Evolutionary conservation across 768 basidiomycete genomes (phyloP), one percentile per base, ranked within the genome.

Genomic region (Mycena alexandri): DNA sequence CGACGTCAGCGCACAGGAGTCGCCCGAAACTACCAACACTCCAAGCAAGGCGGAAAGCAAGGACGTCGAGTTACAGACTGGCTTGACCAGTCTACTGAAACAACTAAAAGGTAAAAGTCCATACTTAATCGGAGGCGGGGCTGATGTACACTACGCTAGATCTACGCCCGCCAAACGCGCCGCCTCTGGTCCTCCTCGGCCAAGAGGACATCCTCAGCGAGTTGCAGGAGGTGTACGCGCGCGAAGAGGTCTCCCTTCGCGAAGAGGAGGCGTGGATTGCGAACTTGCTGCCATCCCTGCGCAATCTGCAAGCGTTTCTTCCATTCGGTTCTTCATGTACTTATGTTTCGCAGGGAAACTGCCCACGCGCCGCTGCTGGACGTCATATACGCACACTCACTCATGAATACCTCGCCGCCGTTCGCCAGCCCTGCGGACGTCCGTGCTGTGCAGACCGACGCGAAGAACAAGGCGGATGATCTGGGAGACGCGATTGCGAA

Each of bases 361-460:
- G 53, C 43, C 33, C 72, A 75, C 58, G 67, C 63, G 12, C 72
- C 70, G 7, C 57, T 75, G 25, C 66, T 76, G 34, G 44, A 71
- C 36, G 61, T 59, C 2, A 63, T 67, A 13, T 78, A 77, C 57
- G 65, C 68, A 21, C 60, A 77, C 59, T 78, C 78, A 10, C 63
- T 72, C 2, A 22, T 77, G 54, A 77, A 76, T 44, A 73, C 75
- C 2, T 76, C 77, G 2, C 68, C 73, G 16, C 76, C 78, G 1
- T 78, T 77, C 36, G 51, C 72, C 10, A 48, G 66, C 25, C 65
- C 74, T 10, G 50, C 63, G 1, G 59, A 72, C 24, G 34, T 76
- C 5, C 52, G 36, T 5, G 17, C 29, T 7, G 53, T 75, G 34
- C 61, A 72, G 44, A 59, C 59, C 13, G 67, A 71, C 13, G 77